phyloP scores from a whole-genome alignment of 2,329 filamentous ascomycete species.

The Sarocladium brachiariae region DNA sequence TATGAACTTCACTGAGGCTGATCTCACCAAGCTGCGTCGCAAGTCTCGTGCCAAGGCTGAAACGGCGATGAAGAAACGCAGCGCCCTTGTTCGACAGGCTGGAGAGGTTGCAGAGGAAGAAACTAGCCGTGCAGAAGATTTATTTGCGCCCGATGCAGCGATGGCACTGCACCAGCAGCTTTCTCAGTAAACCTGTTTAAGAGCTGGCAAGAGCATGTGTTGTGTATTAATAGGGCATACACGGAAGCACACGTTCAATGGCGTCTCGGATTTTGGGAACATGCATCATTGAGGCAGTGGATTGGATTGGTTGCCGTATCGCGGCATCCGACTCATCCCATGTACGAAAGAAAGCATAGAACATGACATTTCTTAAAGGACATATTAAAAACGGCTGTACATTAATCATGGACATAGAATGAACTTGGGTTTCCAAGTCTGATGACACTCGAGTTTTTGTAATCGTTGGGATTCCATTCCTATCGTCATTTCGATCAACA shows the following conservation, averaged over 20 bases:
- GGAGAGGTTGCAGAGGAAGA: constrained; percentile 14
- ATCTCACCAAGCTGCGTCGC: constrained; percentile 21
- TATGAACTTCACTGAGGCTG: constrained; percentile 41
- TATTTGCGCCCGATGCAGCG: not conserved
- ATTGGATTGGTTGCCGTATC: no score
- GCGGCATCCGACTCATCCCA: no score
- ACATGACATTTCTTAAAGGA: no score
- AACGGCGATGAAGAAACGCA: constrained; percentile 11
- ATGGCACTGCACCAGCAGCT: not conserved
- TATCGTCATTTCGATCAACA: no score
- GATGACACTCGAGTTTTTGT: no score
- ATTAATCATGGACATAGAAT: no score
- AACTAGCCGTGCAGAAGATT: constrained; percentile 11
- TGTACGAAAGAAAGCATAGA: no score
- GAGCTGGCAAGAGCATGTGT: not conserved
- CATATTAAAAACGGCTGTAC: no score
- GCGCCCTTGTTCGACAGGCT: not conserved
- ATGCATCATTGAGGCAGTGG: no score
- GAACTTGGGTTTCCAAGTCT: no score
- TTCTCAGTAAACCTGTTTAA: not conserved
- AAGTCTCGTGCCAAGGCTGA: constrained; percentile 17
- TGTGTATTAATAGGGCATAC: not conserved
- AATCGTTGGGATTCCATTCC: no score
- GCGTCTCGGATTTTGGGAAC: no score
- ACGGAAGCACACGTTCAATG: not conserved